Evolutionary conservation across 148 eudicot species (phyloP), one percentile per base, ranked within the genome.

Genomic region (Fallopia convolvulus): DNA sequence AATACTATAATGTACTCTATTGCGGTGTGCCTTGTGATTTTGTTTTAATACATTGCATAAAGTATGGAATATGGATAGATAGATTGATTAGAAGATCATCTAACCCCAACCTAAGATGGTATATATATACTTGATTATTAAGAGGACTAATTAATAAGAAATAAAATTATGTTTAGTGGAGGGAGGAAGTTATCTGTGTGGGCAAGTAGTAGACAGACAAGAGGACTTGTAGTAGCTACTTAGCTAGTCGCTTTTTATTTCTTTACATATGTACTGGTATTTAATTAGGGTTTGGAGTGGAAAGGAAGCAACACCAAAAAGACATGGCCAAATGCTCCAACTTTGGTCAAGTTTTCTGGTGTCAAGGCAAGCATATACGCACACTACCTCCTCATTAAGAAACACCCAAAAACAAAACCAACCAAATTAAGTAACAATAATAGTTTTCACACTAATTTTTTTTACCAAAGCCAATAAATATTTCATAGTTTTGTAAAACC

Each of bases 241-340:
- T 50, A 8, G 61, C 61, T n/a, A 55, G 9, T 55, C 2, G 61
- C 61, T 55, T 55, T 55, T 55, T 55, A n/a, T 55, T 55, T 55
- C 61, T 55, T 55, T 55, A 55, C 8, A 20, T 5, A n/a, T 55
- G 21, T n/a, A 55, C 7, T 55, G 30, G 30, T 26, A 26, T 26
- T 26, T 26, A 26, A 26, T 26, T 55, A 20, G 14, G 61, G 5
- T 55, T 61, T 61, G 70, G 70, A 61, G 70, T 61, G 39, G 36
- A 61, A 61, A 61, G 30, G 36, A 61, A 61, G 70, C 70, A 61
- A 61, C 39, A 61, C 17, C 70, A 61, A 61, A 61, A 61, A 61
- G 70, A 61, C 17, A 11, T 1, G 15, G 4, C 68, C 20, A 61
- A 61, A 55, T 5, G 36, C 70, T 61, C 33, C 36, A 61, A 30